Evolutionary conservation across 2,329 filamentous ascomycete genomes (phyloP), one percentile per base, ranked within the genome.

Genomic region (Exophiala phaeomuriformis): DNA sequence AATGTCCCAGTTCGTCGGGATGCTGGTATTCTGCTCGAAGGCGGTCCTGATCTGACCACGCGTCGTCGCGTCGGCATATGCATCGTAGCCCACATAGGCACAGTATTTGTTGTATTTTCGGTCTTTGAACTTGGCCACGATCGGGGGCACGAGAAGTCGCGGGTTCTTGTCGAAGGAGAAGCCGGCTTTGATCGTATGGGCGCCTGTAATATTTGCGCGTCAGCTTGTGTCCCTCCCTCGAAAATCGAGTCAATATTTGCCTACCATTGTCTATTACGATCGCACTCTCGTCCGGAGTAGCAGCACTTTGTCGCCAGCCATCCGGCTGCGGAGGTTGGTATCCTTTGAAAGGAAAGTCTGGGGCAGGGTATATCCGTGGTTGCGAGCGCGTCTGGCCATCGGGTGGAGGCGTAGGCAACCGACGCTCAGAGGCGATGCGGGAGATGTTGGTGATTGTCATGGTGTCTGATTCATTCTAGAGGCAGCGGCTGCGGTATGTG

Each of bases 191-290:
- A 96, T 82, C 32, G 84, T 77, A 49, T 87, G 94, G 28, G 91
- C 93, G 62, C 93, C 90, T 95, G 63, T 44, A 49, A 19, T 43
- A 44, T 10, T 8, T 42, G 12, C 27, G 32, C 29, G 33, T 49
- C 41, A 51, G 47, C 42, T 28, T 33, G 28, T 8, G 30, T 43
- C 27, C 8, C 3, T 36, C n/a, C 33, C 3, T 53, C 27, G 5
- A 6, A n/a, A 33, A 31, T 9, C 7, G 2, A 51, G 9, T 28
- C 12, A 27, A 29, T 35, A n/a, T 3, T 28, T 43, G 51, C 61
- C 43, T 73, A 94, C 90, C 93, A 85, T 96, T 96, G 74, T 98
- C 93, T 67, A 98, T 97, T 58, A 98, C 88, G 65, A 98, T 96
- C 47, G 90, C 88, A 48, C 84, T 86, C 43, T 75, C 73, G 53